A percentile compares a stretch with the other conserved stretches of the same genome.
Evolutionary conservation across 2,329 filamentous ascomycete species (phyloP).

Genomic region (Trichoderma gracile): DNA sequence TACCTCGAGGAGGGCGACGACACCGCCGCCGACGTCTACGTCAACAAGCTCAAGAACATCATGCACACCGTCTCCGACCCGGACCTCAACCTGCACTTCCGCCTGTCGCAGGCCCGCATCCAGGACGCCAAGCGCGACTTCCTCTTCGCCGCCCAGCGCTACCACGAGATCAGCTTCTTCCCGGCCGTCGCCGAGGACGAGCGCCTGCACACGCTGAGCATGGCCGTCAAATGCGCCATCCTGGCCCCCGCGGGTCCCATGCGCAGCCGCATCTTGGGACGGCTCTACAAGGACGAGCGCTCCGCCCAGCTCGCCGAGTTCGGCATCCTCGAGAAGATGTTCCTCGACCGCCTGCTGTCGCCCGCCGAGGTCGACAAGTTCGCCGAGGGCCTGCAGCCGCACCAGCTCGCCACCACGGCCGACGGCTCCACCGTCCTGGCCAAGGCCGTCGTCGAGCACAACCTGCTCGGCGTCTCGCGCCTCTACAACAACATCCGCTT

Average conservation of each 20-base stretch:
- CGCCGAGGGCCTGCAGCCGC: conserved; percentile 73
- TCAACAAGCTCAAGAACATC: conserved; percentile 94
- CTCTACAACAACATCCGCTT: conserved; percentile 77
- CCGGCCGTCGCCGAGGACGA: conserved; percentile 81
- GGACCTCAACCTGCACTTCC: conserved; percentile 78
- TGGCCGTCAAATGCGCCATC: conserved; percentile 89
- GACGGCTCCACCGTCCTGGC: conserved; percentile 92
- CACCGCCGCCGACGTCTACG: conserved; percentile 76
- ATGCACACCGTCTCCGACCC: conserved; percentile 76
- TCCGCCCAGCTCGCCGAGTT: conserved; percentile 74
- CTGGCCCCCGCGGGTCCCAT: conserved; percentile 87
- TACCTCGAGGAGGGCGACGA: conserved; percentile 94
- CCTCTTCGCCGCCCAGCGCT: conserved; percentile 81
- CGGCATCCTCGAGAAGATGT: conserved; percentile 95
- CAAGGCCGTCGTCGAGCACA: conserved; percentile 94
- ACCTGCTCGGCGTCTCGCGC: conserved; percentile 80
- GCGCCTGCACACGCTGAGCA: conserved; percentile 77
- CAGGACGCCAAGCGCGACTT: conserved; percentile 89
- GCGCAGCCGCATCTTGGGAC: conserved; percentile 75
- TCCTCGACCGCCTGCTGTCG: conserved; percentile 80
- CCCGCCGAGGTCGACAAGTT: conserved; percentile 85
- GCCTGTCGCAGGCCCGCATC: conserved; percentile 89
- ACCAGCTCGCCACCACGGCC: conserved; percentile 85
- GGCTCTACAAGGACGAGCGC: conserved; percentile 92
- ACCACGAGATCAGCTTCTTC: conserved; percentile 83